Evolutionary conservation across 108 stramenopile species (phyloP), one percentile per base, ranked within the genome.

Genomic region (Pseudonitzschia multistriata): DNA sequence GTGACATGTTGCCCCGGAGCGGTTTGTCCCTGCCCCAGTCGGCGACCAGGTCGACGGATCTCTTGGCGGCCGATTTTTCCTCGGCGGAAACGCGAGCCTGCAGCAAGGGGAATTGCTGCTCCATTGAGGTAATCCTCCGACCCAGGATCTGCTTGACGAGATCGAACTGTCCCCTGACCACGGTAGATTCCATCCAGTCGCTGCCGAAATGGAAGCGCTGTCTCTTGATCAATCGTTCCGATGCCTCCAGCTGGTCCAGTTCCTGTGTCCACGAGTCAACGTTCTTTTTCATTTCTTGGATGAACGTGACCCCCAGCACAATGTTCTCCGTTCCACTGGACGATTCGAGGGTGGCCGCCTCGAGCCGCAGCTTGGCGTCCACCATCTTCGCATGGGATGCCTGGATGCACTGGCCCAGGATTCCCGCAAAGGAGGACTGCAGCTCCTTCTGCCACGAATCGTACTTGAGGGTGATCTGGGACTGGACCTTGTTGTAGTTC

Each of bases 401-500:
- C 33, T 62, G 68, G 36, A 96, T 90, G 47, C 76, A 71, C 37
- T 92, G 78, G 5, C 73, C 82, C 14, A 97, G 79, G 19, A 96
- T 74, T 27, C 72, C 49, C n/a, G 93, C 96, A 78, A 97, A 98
- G 48, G 85, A 81, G 1, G 81, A 80, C 60, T 97, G 97, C 25
- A 98, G 71, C 66, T 97, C 96, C 79, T 92, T 96, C 62, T 98
- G 97, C 97, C 97, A 99, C 5, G 96, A 95, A 72, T 99, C 98
- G 73, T 96, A 97, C 71, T 97, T 97, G 54, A 97, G 78, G 61
- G 95, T 97, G 34, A 98, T 91, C 74, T 97, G 92, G 2, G 87
- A 83, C 62, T 92, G 91, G 13, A 96, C 98, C 70, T 96, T 96
- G 69, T 85, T 81, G 74, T 91, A 97, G 61, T 79, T 86, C n/a